phyloP scores from a whole-genome alignment of 164 flowering plant species.

The Chloranthus sessilifolius region DNA sequence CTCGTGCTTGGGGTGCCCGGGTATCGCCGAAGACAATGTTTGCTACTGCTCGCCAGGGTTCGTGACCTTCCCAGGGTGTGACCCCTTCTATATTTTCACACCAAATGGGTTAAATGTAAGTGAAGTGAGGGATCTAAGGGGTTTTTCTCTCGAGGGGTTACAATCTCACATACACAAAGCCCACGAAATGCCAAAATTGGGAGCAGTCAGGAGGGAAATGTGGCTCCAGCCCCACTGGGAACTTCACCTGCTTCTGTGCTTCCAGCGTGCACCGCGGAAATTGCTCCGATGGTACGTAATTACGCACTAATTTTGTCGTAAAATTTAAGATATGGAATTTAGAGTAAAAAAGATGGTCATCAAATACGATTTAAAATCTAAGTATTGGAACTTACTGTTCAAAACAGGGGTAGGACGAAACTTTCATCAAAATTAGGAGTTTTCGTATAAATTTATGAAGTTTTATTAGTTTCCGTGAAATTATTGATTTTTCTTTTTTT shows the following conservation, averaged over 20 bases:
- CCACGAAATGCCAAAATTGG: constrained; percentile 3
- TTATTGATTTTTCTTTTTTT: too few species aligned
- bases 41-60: constrained; percentile 8
- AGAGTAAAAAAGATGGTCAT: too few species aligned
- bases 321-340: too few species aligned
- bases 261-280: neutral
- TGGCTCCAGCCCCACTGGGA: constrained; percentile 1
- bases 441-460: too few species aligned
- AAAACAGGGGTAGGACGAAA: too few species aligned
- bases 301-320: too few species aligned
- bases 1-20: constrained; percentile 4
- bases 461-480: too few species aligned
- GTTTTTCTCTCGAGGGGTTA: neutral
- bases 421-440: too few species aligned
- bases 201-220: constrained; percentile 11
- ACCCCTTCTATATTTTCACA: neutral
- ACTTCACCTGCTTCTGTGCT: constrained; percentile 3
- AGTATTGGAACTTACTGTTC: too few species aligned
- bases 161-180: constrained; percentile 1
- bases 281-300: constrained; percentile 7
- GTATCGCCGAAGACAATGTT: neutral
- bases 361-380: too few species aligned
- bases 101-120: neutral
- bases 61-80: neutral
- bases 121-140: constrained; percentile 4